Base-by-base conservation (phyloP, 371 early-diverging fungal species). In the Syncephalastrum monosporum region DNA sequence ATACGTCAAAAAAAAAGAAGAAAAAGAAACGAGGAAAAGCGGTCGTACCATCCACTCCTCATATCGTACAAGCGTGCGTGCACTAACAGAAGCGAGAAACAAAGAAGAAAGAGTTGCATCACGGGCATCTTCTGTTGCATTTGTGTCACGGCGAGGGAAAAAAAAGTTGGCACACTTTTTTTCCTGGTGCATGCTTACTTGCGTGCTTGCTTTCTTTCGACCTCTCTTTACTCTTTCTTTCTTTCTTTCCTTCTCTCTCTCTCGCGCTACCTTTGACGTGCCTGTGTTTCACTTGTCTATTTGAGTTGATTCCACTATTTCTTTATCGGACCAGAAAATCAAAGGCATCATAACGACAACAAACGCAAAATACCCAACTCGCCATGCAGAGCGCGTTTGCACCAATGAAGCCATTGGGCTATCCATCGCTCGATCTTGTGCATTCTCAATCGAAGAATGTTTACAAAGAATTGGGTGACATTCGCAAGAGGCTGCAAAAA, bases 391-490 rank as follows among this genome's bases (percentile, higher is more conserved):
- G 44, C 29, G 43, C 61, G 47, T 60, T 67, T 56, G 68, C 61
- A 12, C 64, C 68, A 41, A 64, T 64, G 42, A 60, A 64, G 24
- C 56, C 58, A n/a, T 47, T 68, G 48, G 64, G 61, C 7, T 68
- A 57, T 27, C 59, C 68, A 14, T 63, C 61, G 16, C 49, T 60
- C 12, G 61, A 53, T 10, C 29, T 68, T 12, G 53, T 68, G 21
- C 48, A 52, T 17, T 27, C 15, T 24, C 41, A 46, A 15, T 60
- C 56, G 33, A 60, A 61, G 43, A 47, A 27, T 29, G 54, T 68
- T 7, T 23, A 42, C 13, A 53, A 68, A 13, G 38, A 61, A 25
- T 47, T 64, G n/a, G 53, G 54, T 15, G 43, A 59, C 15, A 50
- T 56, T 42, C 53, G 52, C n/a, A 46, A 42, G 19, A 44, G 50